Conservation (phyloP, 225 moss, liverwort and hornwort genomes). For the Polytrichum commune region DNA sequence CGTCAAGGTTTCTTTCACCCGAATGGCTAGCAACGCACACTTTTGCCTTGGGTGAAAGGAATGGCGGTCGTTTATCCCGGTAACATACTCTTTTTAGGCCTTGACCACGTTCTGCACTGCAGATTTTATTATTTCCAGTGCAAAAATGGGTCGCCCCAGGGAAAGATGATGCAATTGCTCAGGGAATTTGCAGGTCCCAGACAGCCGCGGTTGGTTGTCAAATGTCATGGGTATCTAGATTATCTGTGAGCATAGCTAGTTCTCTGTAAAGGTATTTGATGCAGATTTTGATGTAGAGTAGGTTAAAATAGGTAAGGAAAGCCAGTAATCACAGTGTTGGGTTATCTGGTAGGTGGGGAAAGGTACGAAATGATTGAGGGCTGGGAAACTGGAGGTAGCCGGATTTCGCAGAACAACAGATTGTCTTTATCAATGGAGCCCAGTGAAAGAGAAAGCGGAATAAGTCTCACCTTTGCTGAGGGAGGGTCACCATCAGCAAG, state of each 20-base stretch:
- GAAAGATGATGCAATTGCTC: slow-evolving; percentile 9
- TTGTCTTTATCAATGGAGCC: slow-evolving; percentile 25
- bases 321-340: slow-evolving; percentile 27
- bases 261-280: slow-evolving; percentile 15
- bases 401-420: slow-evolving; percentile 26
- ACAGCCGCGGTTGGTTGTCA: slow-evolving; percentile 9
- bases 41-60: too few species aligned
- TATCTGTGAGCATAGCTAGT: slow-evolving; percentile 11
- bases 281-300: slow-evolving; percentile 21
- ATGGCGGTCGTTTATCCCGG: too few species aligned
- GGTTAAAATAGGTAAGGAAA: slow-evolving; percentile 15
- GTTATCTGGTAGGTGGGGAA: slow-evolving; percentile 39
- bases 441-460: slow-evolving; percentile 24
- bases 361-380: slow-evolving; percentile 45
- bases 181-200: slow-evolving; percentile 30
- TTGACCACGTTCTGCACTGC: too few species aligned
- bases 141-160: too few species aligned
- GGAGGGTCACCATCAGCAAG: slow-evolving; percentile 20
- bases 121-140: not conserved
- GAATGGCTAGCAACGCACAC: too few species aligned
- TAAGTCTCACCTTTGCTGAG: slow-evolving; percentile 25
- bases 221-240: slow-evolving; percentile 7
- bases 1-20: too few species aligned
- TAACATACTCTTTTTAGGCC: too few species aligned
- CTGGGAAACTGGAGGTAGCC: slow-evolving; percentile 23